Evolutionary conservation across 2,329 filamentous ascomycete genomes (phyloP), one percentile per base, ranked within the genome.

Genomic region (Hawksworthiomyces lignivorus): DNA sequence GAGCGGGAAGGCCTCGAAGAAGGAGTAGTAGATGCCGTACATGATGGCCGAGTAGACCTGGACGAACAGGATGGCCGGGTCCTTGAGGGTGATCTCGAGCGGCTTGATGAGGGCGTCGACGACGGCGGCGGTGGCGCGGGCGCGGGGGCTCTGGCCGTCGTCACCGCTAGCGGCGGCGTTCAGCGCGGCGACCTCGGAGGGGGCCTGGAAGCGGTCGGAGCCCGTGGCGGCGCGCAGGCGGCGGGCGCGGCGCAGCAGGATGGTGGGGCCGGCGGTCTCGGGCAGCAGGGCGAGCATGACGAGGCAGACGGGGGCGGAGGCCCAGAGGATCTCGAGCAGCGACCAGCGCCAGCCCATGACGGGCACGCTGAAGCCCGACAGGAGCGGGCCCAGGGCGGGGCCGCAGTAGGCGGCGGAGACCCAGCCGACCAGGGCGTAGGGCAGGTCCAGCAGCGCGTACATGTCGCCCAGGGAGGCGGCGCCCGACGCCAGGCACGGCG

Each of bases 361-460:
- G 24, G 54, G 46, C 5, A 54, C 48, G 11, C 62, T 41, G 44
- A 57, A 63, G 29, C 61, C 60, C 8, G 58, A 57, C 22, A 53
- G 50, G 20, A 61, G 64, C 0, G 84, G 82, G 0, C 82, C 80
- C 53, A 60, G 59, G 3, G 61, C 60, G 2, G 71, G 84, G 15
- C 83, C 88, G 18, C 31, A 44, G 32, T 41, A 50, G 27, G 32
- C 36, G 11, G 44, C 47, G 1, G 41, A 24, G 54, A 94, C 94
- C 60, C 94, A 75, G 0, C 87, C 87, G 0, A 86, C 87, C 36
- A 95, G 79, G 48, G 73, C 77, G 79, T 86, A 96, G 29, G 94
- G 71, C 7, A 68, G 65, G 48, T 79, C 61, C 0, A 62, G 58
- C 4, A 71, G 69, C 7, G 63, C 54, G 52, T 80, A 82, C 60